Evolutionary conservation across 768 basidiomycete species (phyloP), one percentile per base, ranked within the genome.

Genomic region (Trametes villosa): DNA sequence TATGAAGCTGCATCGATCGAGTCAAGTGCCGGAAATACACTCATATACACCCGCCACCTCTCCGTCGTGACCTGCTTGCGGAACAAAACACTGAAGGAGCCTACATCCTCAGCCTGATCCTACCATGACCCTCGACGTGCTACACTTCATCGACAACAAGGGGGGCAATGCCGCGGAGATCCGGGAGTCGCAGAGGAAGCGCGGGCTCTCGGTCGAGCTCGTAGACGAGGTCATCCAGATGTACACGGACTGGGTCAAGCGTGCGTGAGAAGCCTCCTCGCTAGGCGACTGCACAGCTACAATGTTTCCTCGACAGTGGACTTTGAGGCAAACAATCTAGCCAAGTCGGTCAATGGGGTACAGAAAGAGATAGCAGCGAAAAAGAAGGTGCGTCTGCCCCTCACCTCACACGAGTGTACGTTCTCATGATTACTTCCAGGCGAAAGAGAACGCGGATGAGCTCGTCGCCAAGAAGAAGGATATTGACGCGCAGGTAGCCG

Each of bases 321-420:
- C 68, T 98, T 86, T 70, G 93, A 97, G 50, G 80, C 86, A 22
- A 92, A 91, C 67, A 81, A 80, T 18, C 75, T 91, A 50, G 82
- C 86, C 67, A 95, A 96, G 73, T 83, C 92, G 67, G 85, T 92
- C 40, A 98, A 99, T 68, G 85, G 84, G 15, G 80, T 96, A 12
- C 96, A 99, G 79, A 99, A 98, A 75, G 86, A 98, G 75, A 98
- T 99, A 69, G 87, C 86, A 12, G 81, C 84, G 2, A 97, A 94
- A 85, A 97, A 94, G 77, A 98, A 96, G 87, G 94, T 86, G 57
- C 30, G 72, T 31, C 31, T 3, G 11, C 2, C 18, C 27, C 29
- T 5, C n/a, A n/a, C n/a, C 20, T 26, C 4, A 15, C 20, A 38
- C 27, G 34, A 7, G 31, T 26, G 18, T 22, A 26, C 11, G 8